Base-by-base conservation (phyloP, 495 filamentous ascomycete species). In the Lasiosphaeris hirsuta region DNA sequence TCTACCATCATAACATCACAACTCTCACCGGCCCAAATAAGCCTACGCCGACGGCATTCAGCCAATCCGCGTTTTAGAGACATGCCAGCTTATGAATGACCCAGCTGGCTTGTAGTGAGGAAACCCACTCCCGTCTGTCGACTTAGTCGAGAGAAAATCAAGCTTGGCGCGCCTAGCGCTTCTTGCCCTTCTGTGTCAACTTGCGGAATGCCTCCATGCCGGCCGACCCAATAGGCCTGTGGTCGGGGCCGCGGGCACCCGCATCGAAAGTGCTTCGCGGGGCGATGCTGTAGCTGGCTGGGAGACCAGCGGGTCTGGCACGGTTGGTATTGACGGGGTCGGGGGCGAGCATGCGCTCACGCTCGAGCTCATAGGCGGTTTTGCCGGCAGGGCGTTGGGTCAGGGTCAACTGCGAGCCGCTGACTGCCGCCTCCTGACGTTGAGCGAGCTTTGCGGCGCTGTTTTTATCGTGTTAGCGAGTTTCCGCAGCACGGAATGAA, bases 121-220 rank as follows among this genome's bases (percentile, higher is more conserved):
- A 30, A 5, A 30, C 2, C 23, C 23, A 30, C 23, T 30, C 23
- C 23, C 23, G 23, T 30, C 5, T 30, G 23, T 30, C 5, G 23
- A 30, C 23, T 30, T 5, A 30, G 23, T 17, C 17, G 35, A 10
- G 35, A 14, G 6, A 50, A 3, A 39, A 14, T 38, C 3, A 23
- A n/a, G 9, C 47, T 40, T 45, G 66, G 18, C 64, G 64, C 69
- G 2, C 23, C 23, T 30, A 30, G 23, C 82, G 84, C 64, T 74
- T 78, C 65, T 79, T 83, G 68, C 88, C 83, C 72, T 86, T 87
- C 63, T 83, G 82, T 60, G 86, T 88, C 82, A 95, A 89, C 74
- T 81, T 85, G 63, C 87, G 81, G 77, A 95, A 93, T 18, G 88
- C 87, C 63, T 91, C 89, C 67, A 89, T 81, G 49, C 89, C 89